Percentiles rank a stretch among this genome's conserved stretches.
Conservation (phyloP, 2,329 filamentous ascomycete genomes). For the Coniochaeta sp. region DNA sequence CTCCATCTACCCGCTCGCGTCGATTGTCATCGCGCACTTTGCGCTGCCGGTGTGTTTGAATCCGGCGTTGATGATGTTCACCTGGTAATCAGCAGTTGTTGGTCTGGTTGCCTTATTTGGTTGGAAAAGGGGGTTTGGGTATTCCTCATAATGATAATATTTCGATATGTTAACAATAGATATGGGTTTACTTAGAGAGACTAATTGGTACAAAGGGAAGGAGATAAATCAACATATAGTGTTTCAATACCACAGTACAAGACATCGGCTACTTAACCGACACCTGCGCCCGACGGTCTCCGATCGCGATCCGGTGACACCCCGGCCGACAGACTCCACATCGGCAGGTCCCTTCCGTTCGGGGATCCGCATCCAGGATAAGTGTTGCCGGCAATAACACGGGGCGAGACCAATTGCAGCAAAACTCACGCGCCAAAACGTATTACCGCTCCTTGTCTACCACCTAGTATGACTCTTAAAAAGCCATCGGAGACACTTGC, state of each 20-base stretch:
- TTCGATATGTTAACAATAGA: not conserved
- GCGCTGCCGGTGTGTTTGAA: constrained; percentile 53
- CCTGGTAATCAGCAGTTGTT: constrained; percentile 31
- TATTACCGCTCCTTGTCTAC: not conserved
- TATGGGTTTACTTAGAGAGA: too few species aligned
- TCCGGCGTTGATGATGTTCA: constrained; percentile 57
- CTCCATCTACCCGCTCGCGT: constrained; percentile 51
- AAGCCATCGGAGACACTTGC: too few species aligned
- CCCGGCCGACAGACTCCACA: not conserved
- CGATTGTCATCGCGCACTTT: constrained; percentile 47
- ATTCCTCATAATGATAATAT: not conserved
- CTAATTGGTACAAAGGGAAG: too few species aligned
- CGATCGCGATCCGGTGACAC: not conserved
- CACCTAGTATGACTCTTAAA: too few species aligned
- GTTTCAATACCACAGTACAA: too few species aligned
- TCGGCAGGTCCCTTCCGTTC: not conserved
- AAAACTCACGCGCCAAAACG: not conserved
- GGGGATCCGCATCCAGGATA: not conserved
- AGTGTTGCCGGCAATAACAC: not conserved
- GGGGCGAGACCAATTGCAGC: not conserved
- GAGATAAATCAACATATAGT: too few species aligned
- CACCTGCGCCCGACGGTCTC: not conserved
- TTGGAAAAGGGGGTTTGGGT: not conserved
- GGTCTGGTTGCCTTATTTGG: not conserved
- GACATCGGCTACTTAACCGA: too few species aligned